Evolutionary conservation across 768 basidiomycete genomes (phyloP).

Genomic region (Mycena sanguinolenta): DNA sequence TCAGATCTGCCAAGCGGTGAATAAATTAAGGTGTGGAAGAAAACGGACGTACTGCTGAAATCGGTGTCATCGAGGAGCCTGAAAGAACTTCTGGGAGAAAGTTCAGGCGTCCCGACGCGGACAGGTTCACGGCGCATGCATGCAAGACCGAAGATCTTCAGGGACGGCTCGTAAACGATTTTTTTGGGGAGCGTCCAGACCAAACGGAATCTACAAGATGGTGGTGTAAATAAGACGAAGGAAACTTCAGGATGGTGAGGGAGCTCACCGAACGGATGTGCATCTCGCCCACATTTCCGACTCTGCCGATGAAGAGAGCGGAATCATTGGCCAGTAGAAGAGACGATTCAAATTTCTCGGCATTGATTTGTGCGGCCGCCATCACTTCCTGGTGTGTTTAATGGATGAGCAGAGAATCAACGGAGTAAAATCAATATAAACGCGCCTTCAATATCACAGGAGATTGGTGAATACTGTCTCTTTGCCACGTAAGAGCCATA

Average conservation of each 20-base stretch:
- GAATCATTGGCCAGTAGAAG: slow-evolving; percentile 70
- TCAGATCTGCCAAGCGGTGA: slow-evolving; percentile 52
- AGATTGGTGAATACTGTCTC: slow-evolving; percentile 73
- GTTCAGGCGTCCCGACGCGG: slow-evolving; percentile 64
- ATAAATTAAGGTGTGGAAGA: neutral
- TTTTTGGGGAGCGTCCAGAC: slow-evolving; percentile 78
- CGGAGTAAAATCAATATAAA: neutral
- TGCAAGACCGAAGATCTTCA: slow-evolving; percentile 75
- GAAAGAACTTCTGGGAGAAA: slow-evolving; percentile 64
- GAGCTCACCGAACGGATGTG: slow-evolving; percentile 84
- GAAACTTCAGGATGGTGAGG: neutral
- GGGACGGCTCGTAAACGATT: slow-evolving; percentile 69
- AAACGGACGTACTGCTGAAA: slow-evolving; percentile 67
- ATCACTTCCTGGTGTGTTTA: slow-evolving; percentile 58
- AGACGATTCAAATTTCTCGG: slow-evolving; percentile 60
- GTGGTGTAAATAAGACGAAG: slow-evolving; percentile 23
- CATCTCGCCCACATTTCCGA: slow-evolving; percentile 79
- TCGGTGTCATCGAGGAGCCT: slow-evolving; percentile 75
- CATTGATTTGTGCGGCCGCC: slow-evolving; percentile 66
- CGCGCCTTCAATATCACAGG: slow-evolving; percentile 78
- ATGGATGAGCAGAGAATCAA: neutral
- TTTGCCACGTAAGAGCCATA: slow-evolving; percentile 77
- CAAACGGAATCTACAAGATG: slow-evolving; percentile 71
- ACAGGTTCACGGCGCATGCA: slow-evolving; percentile 68
- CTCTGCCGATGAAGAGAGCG: slow-evolving; percentile 73